These are phyloP conservation scores for Eimeria acervulina DNA, from an alignment of 169 alveolate genomes.

Conservation along the genomic window DNA sequence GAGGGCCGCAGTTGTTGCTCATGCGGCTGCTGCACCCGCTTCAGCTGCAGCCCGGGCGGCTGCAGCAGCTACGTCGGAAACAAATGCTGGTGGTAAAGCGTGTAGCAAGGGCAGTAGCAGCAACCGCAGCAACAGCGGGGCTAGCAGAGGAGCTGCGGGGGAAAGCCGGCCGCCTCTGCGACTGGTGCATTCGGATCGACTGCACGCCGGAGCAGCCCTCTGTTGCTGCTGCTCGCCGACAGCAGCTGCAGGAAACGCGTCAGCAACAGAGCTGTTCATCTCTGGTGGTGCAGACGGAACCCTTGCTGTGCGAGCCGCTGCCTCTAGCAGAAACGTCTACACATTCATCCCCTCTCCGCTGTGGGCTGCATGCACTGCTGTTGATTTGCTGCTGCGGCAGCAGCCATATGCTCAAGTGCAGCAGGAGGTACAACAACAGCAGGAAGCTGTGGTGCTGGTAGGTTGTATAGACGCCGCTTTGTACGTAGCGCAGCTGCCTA, in stretches of 20 bases:
- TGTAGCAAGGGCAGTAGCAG: conserved; percentile 17
- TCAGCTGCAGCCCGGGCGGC: conserved; percentile 1
- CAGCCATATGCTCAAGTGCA: not conserved
- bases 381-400: conserved; percentile 24
- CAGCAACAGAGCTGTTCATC: conserved; percentile 1
- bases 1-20: not conserved
- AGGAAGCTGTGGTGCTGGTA: conserved; percentile 21
- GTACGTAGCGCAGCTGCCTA: conserved; percentile 56
- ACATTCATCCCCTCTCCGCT: conserved; percentile 45
- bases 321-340: not conserved
- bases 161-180: conserved; percentile 24
- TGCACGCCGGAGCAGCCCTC: conserved; percentile 36
- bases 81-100: not conserved
- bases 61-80: not conserved
- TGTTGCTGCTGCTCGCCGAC: conserved; percentile 32
- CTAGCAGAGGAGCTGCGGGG: not conserved
- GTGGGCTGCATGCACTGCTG: conserved; percentile 61
- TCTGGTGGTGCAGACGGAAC: conserved; percentile 68
- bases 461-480: conserved; percentile 47
- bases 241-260: conserved; percentile 12
- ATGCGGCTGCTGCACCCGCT: not conserved
- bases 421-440: not conserved
- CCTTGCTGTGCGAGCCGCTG: not conserved
- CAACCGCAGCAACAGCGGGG: conserved; percentile 5
- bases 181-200: not conserved